Base-by-base conservation (phyloP, 805 yeast genomes). In the Ogataea ramenticola region DNA sequence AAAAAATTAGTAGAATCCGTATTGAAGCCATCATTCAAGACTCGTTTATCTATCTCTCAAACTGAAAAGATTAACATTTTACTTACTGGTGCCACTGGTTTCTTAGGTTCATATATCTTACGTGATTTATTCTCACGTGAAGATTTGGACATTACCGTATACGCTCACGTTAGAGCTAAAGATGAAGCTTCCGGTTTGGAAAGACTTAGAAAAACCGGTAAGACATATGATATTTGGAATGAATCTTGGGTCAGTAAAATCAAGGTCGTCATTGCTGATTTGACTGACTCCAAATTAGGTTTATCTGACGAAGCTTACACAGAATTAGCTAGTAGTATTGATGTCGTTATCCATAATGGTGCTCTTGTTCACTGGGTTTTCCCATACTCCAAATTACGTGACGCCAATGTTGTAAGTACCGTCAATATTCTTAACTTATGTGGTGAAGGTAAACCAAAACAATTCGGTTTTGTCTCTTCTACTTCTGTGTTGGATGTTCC, bases 301-400 rank as follows among this genome's bases (percentile, higher is more conserved):
- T 57, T 87, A 43, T 52, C 66, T 16, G 71, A 72, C 31, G 61
- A 54, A 3, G 66, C 68, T 29, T 93, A 96, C 95, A 37, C 52
- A 1, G 40, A 55, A 8, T 72, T 93, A 46, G 67, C 79, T 10
- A 63, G 75, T 15, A 65, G 69, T 1, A 70, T 91, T 46, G 99
- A 95, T 62, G 82, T 82, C 3, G 80, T 93, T 42, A 77, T 93
- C 49, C 99, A 93, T 64, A 93, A 93, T 55, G 99, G 98, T 70
- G 99, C 99, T 16, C 72, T 90, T 49, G 99, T 93, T 33, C 99
- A 93, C 64, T 93, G 99, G 99, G 96, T 90, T 2, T 93, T 86
- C 62, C 98, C 99, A 24, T 93, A 93, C 66, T 68, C 83, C 40
- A 86, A 86, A 51, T 71, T 93, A 56, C 79, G 98, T 55, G 96